These are phyloP conservation scores for Mycogone perniciosa DNA, from an alignment of 2,329 filamentous ascomycete species.

Conservation along the genomic window DNA sequence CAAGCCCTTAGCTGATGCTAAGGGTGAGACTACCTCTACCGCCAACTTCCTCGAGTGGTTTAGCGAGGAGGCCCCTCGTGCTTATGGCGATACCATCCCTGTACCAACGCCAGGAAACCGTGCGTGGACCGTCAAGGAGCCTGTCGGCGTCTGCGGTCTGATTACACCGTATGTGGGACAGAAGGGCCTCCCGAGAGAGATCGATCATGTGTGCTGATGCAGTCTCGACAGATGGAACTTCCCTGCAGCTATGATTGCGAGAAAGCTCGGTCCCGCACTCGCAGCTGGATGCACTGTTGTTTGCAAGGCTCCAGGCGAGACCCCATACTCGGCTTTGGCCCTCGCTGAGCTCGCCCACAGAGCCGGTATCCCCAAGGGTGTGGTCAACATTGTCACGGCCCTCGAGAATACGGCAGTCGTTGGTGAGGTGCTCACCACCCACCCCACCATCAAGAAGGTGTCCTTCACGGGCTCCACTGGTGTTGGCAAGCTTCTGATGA, in stretches of 20 bases:
- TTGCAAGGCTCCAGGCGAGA: constrained; percentile 85
- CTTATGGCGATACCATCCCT: constrained; percentile 70
- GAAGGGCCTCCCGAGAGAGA: constrained; percentile 55
- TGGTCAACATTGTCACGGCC: constrained; percentile 83
- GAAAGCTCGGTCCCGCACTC: constrained; percentile 66
- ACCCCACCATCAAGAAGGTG: constrained; percentile 77
- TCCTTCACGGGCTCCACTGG: constrained; percentile 82
- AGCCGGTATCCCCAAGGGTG: constrained; percentile 83
- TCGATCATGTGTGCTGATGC: background rate
- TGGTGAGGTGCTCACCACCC: constrained; percentile 67
- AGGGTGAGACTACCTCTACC: constrained; percentile 65
- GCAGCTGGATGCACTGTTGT: constrained; percentile 96
- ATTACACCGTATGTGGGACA: constrained; percentile 63
- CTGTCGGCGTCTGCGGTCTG: constrained; percentile 36
- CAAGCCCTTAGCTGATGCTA: constrained; percentile 71
- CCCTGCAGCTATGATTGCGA: constrained; percentile 67
- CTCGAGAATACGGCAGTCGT: constrained; percentile 70
- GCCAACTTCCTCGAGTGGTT: constrained; percentile 78
- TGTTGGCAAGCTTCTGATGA: constrained; percentile 74
- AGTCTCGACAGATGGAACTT: constrained; percentile 80
- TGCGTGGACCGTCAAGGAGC: constrained; percentile 12
- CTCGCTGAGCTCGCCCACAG: constrained; percentile 79
- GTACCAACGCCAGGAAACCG: constrained; percentile 52
- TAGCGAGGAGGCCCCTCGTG: constrained; percentile 67
- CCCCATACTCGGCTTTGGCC: constrained; percentile 83